Evolutionary conservation across 2,329 filamentous ascomycete genomes (phyloP).

Genomic region (Dothideomycetes sp.): DNA sequence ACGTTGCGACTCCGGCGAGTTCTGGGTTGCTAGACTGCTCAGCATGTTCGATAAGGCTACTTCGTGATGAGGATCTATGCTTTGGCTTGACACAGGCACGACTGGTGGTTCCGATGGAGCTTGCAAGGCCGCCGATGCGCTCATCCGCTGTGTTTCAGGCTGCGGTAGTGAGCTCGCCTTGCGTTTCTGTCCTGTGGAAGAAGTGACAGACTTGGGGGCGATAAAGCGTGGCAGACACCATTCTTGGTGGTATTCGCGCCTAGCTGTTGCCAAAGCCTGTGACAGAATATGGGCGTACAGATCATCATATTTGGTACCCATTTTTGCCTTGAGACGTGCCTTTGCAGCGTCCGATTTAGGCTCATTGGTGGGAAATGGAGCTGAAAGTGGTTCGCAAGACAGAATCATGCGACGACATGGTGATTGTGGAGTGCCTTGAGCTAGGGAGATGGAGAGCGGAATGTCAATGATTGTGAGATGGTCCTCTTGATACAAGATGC

Average conservation of each 20-base stretch:
- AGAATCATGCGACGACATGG: conserved; percentile 29
- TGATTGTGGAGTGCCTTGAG: conserved; percentile 41
- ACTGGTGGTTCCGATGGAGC: too few species aligned
- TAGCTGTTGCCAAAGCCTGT: conserved; percentile 23
- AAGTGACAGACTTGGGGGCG: conserved; percentile 1
- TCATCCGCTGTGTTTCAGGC: too few species aligned
- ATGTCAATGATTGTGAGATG: conserved; percentile 52
- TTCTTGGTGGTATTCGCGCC: conserved; percentile 14
- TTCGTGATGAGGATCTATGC: not conserved
- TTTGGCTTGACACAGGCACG: not conserved
- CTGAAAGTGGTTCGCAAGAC: conserved; percentile 33
- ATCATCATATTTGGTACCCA: conserved; percentile 19
- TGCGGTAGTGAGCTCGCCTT: too few species aligned
- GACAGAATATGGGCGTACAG: conserved; percentile 27
- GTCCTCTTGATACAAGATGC: conserved; percentile 44
- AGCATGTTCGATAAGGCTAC: not conserved
- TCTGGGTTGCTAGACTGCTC: not conserved
- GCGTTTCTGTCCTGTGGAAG: conserved; percentile 13
- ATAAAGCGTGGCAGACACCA: conserved; percentile 25
- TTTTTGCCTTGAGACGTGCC: conserved; percentile 26
- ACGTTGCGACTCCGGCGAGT: not conserved
- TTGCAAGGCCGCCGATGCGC: too few species aligned
- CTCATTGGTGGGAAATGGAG: conserved; percentile 45
- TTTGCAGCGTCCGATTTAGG: conserved; percentile 39
- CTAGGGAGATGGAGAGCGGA: conserved; percentile 56